A percentile compares a stretch with the other conserved stretches of the same genome.
Evolutionary conservation across 345 rosid genomes (phyloP).

Genomic region (Kandelia obovata): DNA sequence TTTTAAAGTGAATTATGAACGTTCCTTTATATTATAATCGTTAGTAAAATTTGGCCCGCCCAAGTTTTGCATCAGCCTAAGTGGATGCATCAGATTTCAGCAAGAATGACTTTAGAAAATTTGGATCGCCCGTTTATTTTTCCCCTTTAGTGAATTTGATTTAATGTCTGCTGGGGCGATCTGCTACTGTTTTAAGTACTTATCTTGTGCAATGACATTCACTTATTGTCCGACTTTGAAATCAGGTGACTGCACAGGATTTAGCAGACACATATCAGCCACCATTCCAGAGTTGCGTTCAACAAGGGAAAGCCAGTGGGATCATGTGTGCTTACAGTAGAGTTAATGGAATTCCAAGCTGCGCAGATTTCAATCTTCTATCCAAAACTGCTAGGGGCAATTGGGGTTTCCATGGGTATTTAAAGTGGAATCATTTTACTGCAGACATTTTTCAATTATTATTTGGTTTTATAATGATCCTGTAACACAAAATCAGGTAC

Average conservation of each 20-base stretch:
- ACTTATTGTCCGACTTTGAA: neutral
- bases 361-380: slow-evolving; percentile 29
- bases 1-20: neutral
- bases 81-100: neutral
- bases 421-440: neutral
- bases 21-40: neutral
- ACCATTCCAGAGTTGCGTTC: slow-evolving; percentile 30
- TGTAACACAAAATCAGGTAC: slow-evolving; percentile 45
- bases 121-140: neutral
- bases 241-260: slow-evolving; percentile 26
- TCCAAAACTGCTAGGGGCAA: slow-evolving; percentile 41
- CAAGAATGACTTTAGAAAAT: neutral
- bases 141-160: neutral
- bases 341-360: slow-evolving; percentile 30
- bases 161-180: neutral
- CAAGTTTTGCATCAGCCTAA: neutral
- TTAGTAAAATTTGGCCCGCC: neutral
- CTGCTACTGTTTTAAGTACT: too few species aligned
- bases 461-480: neutral
- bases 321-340: slow-evolving; percentile 31
- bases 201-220: neutral
- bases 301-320: slow-evolving; percentile 30
- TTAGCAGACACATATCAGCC: slow-evolving; percentile 36
- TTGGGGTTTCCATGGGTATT: slow-evolving; percentile 78
- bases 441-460: neutral